A percentile compares a stretch with the other conserved stretches of the same genome.
Conservation (phyloP, 2,329 filamentous ascomycete genomes). For the Cylindrodendrum hubeiense region DNA sequence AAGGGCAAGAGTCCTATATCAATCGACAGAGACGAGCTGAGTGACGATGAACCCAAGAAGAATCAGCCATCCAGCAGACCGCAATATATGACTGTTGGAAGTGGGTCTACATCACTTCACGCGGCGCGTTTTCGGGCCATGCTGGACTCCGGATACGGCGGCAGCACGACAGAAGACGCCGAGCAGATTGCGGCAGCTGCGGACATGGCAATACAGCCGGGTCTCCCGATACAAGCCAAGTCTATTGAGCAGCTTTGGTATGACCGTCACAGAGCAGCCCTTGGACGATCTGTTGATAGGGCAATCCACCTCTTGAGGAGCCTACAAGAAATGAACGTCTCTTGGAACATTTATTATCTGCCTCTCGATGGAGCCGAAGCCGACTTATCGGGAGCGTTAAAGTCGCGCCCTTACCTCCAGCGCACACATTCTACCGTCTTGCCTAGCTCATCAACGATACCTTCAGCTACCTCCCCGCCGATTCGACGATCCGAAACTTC, state of each 20-base stretch:
- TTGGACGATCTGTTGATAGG: conserved; percentile 88
- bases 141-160: conserved; percentile 93
- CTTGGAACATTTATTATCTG: conserved; percentile 94
- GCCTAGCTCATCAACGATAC: no score
- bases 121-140: conserved; percentile 84
- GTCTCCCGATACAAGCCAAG: conserved; percentile 70
- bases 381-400: no score
- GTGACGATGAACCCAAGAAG: no score
- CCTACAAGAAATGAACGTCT: conserved; percentile 88
- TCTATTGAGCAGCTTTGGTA: conserved; percentile 93
- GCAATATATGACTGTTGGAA: conserved; percentile 90
- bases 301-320: conserved; percentile 87
- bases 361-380: conserved; percentile 33
- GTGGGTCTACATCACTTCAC: conserved; percentile 83
- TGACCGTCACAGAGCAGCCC: conserved; percentile 88
- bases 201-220: conserved; percentile 58
- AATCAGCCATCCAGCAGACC: conserved; percentile 52
- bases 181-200: conserved; percentile 58
- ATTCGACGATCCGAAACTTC: conserved; percentile 81
- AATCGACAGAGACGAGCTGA: background rate
- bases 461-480: conserved; percentile 59
- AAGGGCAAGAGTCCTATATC: conserved; percentile 61
- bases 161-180: conserved; percentile 62
- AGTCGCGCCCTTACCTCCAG: conserved; percentile 58
- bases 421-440: conserved; percentile 59